Conservation (phyloP, 2,329 filamentous ascomycete genomes). For the Sclerotinia subarctica region DNA sequence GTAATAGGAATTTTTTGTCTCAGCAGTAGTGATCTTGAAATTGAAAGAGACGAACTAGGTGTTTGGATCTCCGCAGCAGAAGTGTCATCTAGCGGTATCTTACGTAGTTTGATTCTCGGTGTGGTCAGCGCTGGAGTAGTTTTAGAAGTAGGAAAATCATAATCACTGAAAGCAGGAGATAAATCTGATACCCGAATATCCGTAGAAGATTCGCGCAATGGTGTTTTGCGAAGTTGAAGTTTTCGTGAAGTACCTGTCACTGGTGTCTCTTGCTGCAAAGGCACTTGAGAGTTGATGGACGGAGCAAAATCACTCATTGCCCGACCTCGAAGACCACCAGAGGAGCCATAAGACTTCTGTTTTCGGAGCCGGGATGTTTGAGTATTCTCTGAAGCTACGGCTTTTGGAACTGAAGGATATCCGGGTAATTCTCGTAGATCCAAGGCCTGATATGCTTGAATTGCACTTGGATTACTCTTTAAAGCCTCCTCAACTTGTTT, state of each 20-base stretch:
- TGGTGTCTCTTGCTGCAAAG: not conserved
- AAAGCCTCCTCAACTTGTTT: not conserved
- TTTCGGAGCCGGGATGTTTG: not conserved
- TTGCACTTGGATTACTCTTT: not conserved
- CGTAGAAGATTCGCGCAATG: not conserved
- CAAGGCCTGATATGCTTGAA: conserved; percentile 1
- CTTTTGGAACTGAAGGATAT: not conserved
- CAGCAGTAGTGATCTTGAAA: not conserved
- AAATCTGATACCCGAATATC: not conserved
- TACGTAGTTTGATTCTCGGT: not conserved
- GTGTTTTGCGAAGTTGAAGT: not conserved
- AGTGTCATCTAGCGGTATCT: not conserved
- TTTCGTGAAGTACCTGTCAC: not conserved
- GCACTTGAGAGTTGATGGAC: not conserved
- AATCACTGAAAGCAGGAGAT: too few species aligned
- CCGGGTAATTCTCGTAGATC: conserved; percentile 7
- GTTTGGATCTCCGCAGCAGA: not conserved
- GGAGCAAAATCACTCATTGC: not conserved
- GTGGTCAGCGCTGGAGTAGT: not conserved
- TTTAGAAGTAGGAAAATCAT: not conserved
- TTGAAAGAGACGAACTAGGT: not conserved
- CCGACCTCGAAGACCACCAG: not conserved
- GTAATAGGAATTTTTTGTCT: conserved; percentile 2
- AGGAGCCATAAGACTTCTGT: not conserved
- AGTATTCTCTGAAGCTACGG: not conserved